Percentiles rank a stretch among this genome's conserved stretches.
These are phyloP conservation scores for Diaporthe destruens DNA, from an alignment of 2,329 filamentous ascomycete genomes.

Conservation along the genomic window DNA sequence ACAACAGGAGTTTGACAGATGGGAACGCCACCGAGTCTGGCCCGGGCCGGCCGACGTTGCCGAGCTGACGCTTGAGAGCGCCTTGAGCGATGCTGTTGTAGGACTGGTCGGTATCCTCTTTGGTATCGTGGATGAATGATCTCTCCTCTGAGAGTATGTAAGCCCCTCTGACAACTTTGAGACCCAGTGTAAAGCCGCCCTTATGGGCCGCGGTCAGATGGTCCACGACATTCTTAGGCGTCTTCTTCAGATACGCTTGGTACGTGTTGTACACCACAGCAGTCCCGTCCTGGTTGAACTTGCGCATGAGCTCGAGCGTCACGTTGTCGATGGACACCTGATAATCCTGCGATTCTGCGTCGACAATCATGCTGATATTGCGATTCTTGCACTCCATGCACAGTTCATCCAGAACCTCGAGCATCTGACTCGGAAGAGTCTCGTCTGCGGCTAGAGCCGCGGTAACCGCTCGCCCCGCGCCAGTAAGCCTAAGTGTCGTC, in stretches of 20 bases:
- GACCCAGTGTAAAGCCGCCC: not conserved
- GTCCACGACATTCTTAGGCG: not conserved
- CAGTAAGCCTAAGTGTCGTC: not conserved
- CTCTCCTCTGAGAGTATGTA: not conserved
- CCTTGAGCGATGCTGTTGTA: not conserved
- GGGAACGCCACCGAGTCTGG: not conserved
- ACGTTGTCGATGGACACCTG: not conserved
- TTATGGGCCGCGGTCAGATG: not conserved
- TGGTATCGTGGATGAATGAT: not conserved
- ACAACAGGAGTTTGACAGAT: not conserved
- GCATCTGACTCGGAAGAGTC: not conserved
- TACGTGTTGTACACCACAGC: not conserved
- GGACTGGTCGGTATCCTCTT: not conserved
- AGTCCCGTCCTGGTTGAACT: not conserved
- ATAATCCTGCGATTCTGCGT: not conserved
- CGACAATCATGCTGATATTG: not conserved
- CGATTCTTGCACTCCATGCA: not conserved
- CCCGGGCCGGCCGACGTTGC: not conserved
- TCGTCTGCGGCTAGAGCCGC: not conserved
- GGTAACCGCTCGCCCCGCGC: not conserved
- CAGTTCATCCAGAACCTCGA: not conserved
- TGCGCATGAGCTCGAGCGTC: not conserved
- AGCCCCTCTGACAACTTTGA: not conserved
- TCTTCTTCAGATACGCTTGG: not conserved
- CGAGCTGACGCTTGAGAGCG: not conserved